Evolutionary conservation across 371 early-diverging fungal species (phyloP).

Genomic region (Aphelidium insulamus): DNA sequence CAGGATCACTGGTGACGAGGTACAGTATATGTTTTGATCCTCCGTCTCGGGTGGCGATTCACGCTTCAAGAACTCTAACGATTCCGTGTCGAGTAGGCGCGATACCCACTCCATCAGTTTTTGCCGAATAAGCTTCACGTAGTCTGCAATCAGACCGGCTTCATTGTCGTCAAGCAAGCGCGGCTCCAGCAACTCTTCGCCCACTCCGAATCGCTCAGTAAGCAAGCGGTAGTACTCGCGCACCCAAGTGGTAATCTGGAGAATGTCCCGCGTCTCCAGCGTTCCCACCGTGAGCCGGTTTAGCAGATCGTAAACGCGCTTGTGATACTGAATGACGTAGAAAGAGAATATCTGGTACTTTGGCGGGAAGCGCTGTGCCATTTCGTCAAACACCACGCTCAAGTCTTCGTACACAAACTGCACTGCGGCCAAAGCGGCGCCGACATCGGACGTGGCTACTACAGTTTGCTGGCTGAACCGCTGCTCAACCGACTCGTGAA

Average conservation of each 20-base stretch:
- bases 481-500: slow-evolving; percentile 39
- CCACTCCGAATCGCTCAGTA: slow-evolving; percentile 58
- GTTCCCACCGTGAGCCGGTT: slow-evolving; percentile 25
- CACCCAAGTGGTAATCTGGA: slow-evolving; percentile 63
- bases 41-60: slow-evolving; percentile 43
- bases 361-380: slow-evolving; percentile 68
- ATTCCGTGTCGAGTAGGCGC: slow-evolving; percentile 62
- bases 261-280: slow-evolving; percentile 42
- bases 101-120: slow-evolving; percentile 76
- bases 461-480: slow-evolving; percentile 29
- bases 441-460: slow-evolving; percentile 20
- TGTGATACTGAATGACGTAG: slow-evolving; percentile 81
- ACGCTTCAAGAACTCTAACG: slow-evolving; percentile 51
- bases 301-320: slow-evolving; percentile 49
- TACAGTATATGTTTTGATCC: slow-evolving; percentile 47
- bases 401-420: slow-evolving; percentile 74
- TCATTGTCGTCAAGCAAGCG: slow-evolving; percentile 77
- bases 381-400: slow-evolving; percentile 55
- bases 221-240: slow-evolving; percentile 74
- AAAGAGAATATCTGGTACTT: slow-evolving; percentile 76
- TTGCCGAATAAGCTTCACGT: slow-evolving; percentile 55
- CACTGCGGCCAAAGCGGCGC: slow-evolving; percentile 32
- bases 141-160: slow-evolving; percentile 57
- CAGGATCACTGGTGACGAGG: slow-evolving; percentile 57
- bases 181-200: slow-evolving; percentile 76